Base-by-base conservation (phyloP, 2,329 filamentous ascomycete species). In the Fusarium udum region DNA sequence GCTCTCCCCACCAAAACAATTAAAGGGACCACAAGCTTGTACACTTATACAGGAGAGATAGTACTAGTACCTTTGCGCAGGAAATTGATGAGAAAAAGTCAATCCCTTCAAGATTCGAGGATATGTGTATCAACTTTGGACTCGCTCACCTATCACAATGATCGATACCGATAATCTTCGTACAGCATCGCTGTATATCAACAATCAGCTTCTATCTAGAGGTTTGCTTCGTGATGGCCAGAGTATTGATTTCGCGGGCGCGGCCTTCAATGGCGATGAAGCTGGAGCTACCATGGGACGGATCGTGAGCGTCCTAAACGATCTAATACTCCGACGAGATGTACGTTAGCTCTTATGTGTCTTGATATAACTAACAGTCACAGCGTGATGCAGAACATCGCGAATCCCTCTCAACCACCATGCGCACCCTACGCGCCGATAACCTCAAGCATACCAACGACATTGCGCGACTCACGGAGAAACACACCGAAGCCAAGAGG, bases 241-340 rank as follows among this genome's bases (percentile, higher is more conserved):
- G 77, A 86, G 85, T 46, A 93, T 99, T 82, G 92, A 98, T 81
- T 99, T 99, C 81, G 91, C 93, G 68, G 86, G 90, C 71, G 92
- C 93, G 14, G 89, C 89, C 9, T 70, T 65, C 60, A 86, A 87
- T 24, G 89, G 89, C 24, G 86, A 89, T 42, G 88, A 86, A 46
- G 80, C 81, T 31, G 71, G 78, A 6, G 89, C 88, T 57, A 93
- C 93, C 24, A 95, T 96, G 91, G 92, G 93, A 26, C 90, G 91
- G 74, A 92, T 98, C 77, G 97, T 99, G 84, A 93, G 95, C 79
- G 88, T 99, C 31, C 91, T 99, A 55, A 97, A 99, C 82, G 96
- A 99, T 80, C 84, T 99, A 76, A 94, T 99, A 67, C 82, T 98
- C 68, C 90, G 95, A 75, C 90, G 95, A 85, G 96, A 99, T 81